Evolutionary conservation across 225 moss, liverwort and hornwort species (phyloP), one percentile per base, ranked within the genome.

Genomic region (Thuidium tamariscinum): DNA sequence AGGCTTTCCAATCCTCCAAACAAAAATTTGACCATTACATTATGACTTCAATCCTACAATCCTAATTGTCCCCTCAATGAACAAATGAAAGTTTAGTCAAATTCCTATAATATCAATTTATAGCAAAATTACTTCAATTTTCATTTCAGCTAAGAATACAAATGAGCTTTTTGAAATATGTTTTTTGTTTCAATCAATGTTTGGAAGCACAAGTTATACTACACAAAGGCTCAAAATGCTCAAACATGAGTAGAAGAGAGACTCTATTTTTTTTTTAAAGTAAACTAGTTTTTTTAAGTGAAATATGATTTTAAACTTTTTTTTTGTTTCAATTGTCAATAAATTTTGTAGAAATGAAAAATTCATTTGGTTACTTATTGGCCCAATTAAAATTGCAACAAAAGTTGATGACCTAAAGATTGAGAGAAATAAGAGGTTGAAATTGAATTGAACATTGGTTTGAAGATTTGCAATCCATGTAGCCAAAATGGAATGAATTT

Each of bases 401-500:
- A 68, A 37, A 37, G 8, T 39, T 7, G 6, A 44, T 1, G 0
- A 29, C 2, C 5, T 44, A 71, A 71, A 44, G 17, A 44, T 44
- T 0, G 5, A 29, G 10, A 72, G 3, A 17, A 29, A 46, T 46
- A n/a, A n/a, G n/a, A n/a, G 18, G 6, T 72, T 1, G 0, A 0
- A 0, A 6, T 19, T 30, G 46, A 73, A 3, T 32, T 74, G 20
- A 13, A 46, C 5, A 48, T 3, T 15, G 3, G 16, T 44, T 44
- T 29, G 5, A 44, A 71, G 44, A 5, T 71, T 44, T 71, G 15
- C 16, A 71, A 41, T 71, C 9, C 4, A 42, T 16, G 16, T 0
- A 1, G 1, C 27, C 16, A 27, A 44, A 26, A 71, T 44, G 27
- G 9, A 10, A 42, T 71, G 16, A 44, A 70, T 15, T 5, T 9